Conservation (phyloP, 202 grass and related monocot genomes). For the Zizania palustris region DNA sequence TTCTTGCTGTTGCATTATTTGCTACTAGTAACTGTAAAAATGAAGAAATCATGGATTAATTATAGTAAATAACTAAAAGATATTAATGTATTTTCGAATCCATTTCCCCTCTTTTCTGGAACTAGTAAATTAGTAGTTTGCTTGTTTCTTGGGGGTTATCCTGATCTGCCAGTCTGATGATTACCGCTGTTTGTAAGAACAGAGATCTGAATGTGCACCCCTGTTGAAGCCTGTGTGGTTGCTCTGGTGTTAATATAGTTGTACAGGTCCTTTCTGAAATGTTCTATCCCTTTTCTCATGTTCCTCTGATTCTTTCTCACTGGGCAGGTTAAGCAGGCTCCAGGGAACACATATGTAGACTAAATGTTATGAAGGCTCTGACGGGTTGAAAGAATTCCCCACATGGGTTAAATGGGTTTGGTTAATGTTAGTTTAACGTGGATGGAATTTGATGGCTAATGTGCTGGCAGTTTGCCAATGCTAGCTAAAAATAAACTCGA, state of each 20-base stretch:
- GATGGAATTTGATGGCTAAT: not conserved
- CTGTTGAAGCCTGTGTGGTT: constrained; percentile 11
- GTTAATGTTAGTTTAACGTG: not conserved
- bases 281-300: not conserved
- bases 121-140: not conserved
- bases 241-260: constrained; percentile 12
- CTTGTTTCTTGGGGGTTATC: not conserved
- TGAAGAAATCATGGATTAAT: not conserved
- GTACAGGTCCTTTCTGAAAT: not conserved
- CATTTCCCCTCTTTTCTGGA: not conserved
- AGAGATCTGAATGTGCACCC: constrained; percentile 27
- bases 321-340: not conserved
- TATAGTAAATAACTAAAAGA: not conserved
- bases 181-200: constrained; percentile 34
- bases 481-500: not conserved
- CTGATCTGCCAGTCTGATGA: constrained; percentile 33
- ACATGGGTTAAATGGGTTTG: not conserved
- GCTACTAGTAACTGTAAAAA: not conserved
- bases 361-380: not conserved
- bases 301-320: constrained; percentile 11
- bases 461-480: not conserved
- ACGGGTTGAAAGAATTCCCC: not conserved
- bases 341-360: not conserved
- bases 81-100: not conserved
- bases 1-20: not conserved